phyloP scores from a whole-genome alignment of 495 filamentous ascomycete genomes.

The Evernia prunastri region DNA sequence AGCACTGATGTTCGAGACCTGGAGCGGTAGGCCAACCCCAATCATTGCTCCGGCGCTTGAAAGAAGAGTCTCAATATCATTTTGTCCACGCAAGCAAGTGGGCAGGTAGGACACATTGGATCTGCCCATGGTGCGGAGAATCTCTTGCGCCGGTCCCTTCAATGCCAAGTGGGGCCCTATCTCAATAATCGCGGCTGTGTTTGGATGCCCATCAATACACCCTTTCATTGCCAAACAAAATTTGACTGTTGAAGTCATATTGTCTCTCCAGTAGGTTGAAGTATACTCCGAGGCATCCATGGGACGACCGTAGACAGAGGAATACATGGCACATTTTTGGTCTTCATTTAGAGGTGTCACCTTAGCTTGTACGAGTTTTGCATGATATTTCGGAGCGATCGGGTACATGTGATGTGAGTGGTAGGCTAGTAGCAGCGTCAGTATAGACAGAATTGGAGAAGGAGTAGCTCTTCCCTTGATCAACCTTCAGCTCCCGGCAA shows the following conservation, averaged over 20 bases:
- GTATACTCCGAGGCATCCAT: slow-evolving; percentile 10
- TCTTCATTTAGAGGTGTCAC: background rate
- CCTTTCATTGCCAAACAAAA: slow-evolving; percentile 23
- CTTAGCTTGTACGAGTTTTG: background rate
- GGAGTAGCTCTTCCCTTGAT: slow-evolving; percentile 12
- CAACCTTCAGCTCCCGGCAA: slow-evolving; percentile 16
- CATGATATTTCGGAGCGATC: slow-evolving; percentile 9
- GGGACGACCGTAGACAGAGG: slow-evolving; percentile 12
- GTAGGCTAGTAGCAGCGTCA: slow-evolving; percentile 14
- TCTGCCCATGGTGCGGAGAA: background rate
- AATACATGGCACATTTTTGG: slow-evolving; percentile 16
- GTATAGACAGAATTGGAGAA: slow-evolving; percentile 4
- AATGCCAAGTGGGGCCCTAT: slow-evolving; percentile 53
- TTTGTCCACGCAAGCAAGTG: slow-evolving; percentile 16
- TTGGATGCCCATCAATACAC: background rate
- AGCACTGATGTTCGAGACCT: slow-evolving; percentile 19
- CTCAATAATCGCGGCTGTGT: slow-evolving; percentile 34
- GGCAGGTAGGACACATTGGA: slow-evolving; percentile 8
- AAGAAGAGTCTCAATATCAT: slow-evolving; percentile 23
- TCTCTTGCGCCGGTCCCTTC: slow-evolving; percentile 36
- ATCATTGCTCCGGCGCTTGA: slow-evolving; percentile 22
- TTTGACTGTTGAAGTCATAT: slow-evolving; percentile 31
- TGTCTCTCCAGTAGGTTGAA: slow-evolving; percentile 20
- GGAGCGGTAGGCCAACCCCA: slow-evolving; percentile 14
- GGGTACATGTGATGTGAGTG: slow-evolving; percentile 24